phyloP scores from a whole-genome alignment of 106 monocot genomes.

The Alisma plantagoaquatica region DNA sequence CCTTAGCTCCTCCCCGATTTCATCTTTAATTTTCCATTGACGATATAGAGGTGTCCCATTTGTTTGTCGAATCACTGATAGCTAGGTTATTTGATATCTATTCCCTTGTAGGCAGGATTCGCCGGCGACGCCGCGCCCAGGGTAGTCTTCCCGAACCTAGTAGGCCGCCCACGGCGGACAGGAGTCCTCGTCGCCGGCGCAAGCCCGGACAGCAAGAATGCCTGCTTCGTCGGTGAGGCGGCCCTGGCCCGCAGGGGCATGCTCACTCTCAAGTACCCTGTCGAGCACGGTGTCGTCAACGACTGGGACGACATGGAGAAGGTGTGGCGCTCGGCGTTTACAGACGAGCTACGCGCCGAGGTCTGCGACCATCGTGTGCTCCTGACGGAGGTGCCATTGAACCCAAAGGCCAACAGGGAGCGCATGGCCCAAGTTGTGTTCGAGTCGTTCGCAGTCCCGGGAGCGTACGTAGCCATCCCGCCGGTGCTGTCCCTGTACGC shows the following conservation, averaged over 20 bases:
- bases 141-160: constrained; percentile 54
- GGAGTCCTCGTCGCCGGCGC: too few relatives aligned
- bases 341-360: constrained; percentile 48
- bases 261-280: constrained; percentile 56
- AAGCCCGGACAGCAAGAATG: too few relatives aligned
- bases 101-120: constrained; percentile 56
- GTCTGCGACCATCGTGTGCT: constrained; percentile 55
- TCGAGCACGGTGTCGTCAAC: constrained; percentile 63
- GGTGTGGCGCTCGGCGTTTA: constrained; percentile 45
- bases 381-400: constrained; percentile 54
- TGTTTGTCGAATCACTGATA: too few relatives aligned
- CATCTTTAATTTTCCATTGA: too few relatives aligned
- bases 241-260: constrained; percentile 59
- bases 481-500: constrained; percentile 58
- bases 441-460: constrained; percentile 44
- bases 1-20: too few relatives aligned
- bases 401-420: constrained; percentile 64
- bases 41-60: too few relatives aligned
- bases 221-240: constrained; percentile 48
- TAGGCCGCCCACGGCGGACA: constrained; percentile 48
- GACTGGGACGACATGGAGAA: constrained; percentile 77
- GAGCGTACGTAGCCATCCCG: constrained; percentile 59
- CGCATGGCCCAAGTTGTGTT: constrained; percentile 60
- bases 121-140: constrained; percentile 59
- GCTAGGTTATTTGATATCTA: too few relatives aligned